Percentiles rank a stretch among this genome's conserved stretches.
These are phyloP conservation scores for Fusarium pseudonygamai DNA, from an alignment of 2,329 filamentous ascomycete genomes.

Conservation along the genomic window DNA sequence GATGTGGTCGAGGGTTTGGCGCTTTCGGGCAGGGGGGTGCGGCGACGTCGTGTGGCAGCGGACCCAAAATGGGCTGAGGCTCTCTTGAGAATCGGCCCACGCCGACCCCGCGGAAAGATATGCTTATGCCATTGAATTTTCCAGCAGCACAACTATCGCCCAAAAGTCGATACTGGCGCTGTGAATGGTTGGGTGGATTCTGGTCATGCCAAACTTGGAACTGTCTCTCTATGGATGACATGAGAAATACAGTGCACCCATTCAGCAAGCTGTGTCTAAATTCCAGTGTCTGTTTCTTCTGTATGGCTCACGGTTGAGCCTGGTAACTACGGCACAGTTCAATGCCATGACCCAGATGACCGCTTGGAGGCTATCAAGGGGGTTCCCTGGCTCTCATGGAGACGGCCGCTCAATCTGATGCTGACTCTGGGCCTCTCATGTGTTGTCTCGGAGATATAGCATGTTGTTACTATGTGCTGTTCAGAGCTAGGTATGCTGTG, in stretches of 20 bases:
- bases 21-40: conserved; percentile 44
- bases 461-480: conserved; percentile 20
- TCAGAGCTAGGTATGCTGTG: conserved; percentile 15
- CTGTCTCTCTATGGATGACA: conserved; percentile 25
- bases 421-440: conserved; percentile 20
- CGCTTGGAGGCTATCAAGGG: conserved; percentile 9
- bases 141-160: conserved; percentile 11
- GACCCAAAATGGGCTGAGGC: conserved; percentile 50
- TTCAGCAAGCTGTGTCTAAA: not conserved
- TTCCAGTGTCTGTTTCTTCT: not conserved
- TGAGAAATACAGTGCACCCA: not conserved
- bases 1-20: conserved; percentile 41
- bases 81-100: conserved; percentile 49
- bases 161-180: not conserved
- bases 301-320: conserved; percentile 14
- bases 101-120: conserved; percentile 46
- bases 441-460: conserved; percentile 29
- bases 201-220: conserved; percentile 27
- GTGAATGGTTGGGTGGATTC: not conserved
- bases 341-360: conserved; percentile 14
- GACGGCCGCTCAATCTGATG: conserved; percentile 23
- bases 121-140: conserved; percentile 40
- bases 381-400: conserved; percentile 20
- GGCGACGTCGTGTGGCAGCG: conserved; percentile 49
- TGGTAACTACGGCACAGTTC: not conserved